These are phyloP conservation scores for Exophiala calicioides DNA, from an alignment of 2,329 filamentous ascomycete species.

Conservation along the genomic window DNA sequence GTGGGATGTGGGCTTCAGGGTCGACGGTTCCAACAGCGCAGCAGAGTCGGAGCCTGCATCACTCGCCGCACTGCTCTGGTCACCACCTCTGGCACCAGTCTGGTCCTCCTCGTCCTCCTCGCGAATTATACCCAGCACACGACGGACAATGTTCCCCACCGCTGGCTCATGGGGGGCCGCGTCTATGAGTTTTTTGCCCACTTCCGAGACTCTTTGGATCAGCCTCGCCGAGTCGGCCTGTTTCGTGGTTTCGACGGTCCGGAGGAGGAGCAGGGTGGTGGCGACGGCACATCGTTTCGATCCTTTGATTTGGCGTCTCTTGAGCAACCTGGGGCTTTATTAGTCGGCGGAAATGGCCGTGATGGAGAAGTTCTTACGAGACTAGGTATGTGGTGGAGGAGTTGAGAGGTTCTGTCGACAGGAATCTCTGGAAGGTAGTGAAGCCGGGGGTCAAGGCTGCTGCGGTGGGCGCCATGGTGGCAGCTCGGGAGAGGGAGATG, in stretches of 20 bases:
- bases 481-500: constrained; percentile 1
- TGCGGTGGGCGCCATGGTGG: constrained; percentile 21
- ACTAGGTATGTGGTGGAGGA: constrained; percentile 67
- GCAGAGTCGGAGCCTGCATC: constrained; percentile 57
- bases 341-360: not conserved
- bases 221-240: constrained; percentile 76
- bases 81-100: constrained; percentile 36
- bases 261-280: constrained; percentile 83
- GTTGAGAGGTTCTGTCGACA: constrained; percentile 75
- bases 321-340: constrained; percentile 67
- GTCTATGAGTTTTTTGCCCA: constrained; percentile 74
- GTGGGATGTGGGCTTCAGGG: constrained; percentile 8
- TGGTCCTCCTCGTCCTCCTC: constrained; percentile 84
- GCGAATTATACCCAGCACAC: constrained; percentile 85
- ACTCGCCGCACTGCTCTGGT: constrained; percentile 58
- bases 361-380: constrained; percentile 13
- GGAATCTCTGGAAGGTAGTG: constrained; percentile 73
- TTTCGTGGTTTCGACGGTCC: constrained; percentile 79
- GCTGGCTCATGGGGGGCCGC: constrained; percentile 89
- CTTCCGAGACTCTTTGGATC: constrained; percentile 74
- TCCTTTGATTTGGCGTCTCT: constrained; percentile 84
- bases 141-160: constrained; percentile 89
- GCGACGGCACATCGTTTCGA: constrained; percentile 87
- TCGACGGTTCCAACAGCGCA: constrained; percentile 35
- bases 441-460: constrained; percentile 63